Conservation (phyloP, 73 alveolate genomes). For the Paramecium primaurelia region DNA sequence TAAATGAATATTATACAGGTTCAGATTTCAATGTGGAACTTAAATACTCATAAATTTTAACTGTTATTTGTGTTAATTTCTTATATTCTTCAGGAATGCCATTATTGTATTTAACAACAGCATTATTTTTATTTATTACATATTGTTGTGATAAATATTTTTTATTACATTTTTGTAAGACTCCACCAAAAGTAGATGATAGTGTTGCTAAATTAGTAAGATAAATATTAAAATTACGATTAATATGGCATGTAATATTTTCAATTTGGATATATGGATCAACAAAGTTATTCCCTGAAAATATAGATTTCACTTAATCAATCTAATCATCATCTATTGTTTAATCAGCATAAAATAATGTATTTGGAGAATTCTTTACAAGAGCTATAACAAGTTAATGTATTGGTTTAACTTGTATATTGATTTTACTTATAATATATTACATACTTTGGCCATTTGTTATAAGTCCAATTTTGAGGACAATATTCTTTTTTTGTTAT, state of each 20-base stretch:
- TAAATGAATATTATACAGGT: slow-evolving; percentile 38
- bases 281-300: neutral
- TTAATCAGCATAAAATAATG: neutral
- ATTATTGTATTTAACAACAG: neutral
- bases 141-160: neutral
- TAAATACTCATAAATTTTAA: neutral
- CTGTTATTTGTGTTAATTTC: slow-evolving; percentile 12
- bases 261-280: slow-evolving; percentile 45
- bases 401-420: neutral
- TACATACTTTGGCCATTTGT: neutral
- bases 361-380: slow-evolving; percentile 1
- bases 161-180: neutral
- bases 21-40: neutral
- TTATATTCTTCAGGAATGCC: slow-evolving; percentile 35
- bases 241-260: slow-evolving; percentile 25
- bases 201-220: slow-evolving; percentile 6
- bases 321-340: neutral
- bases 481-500: neutral
- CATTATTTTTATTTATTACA: neutral
- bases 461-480: neutral
- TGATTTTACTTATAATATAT: neutral
- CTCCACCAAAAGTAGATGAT: slow-evolving; percentile 17
- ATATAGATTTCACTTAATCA: neutral
- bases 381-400: neutral
- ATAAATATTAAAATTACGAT: neutral